Evolutionary conservation across 257 asterid species (phyloP).

Genomic region (Petunia axillaris): DNA sequence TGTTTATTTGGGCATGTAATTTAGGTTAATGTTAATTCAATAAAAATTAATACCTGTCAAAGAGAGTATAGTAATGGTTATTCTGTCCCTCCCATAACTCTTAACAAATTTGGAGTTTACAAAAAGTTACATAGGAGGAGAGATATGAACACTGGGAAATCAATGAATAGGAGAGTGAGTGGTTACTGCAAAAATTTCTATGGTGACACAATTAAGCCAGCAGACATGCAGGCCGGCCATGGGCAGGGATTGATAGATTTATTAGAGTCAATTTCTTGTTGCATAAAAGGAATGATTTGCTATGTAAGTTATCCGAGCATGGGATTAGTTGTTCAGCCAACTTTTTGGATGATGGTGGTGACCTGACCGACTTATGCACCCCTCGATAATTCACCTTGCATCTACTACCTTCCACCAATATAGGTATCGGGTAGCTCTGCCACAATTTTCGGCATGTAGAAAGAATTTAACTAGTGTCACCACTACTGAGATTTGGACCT

Average conservation of each 20-base stretch:
- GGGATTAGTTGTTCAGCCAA: constrained; percentile 1
- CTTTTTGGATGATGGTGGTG: neutral
- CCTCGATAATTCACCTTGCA: constrained; percentile 7
- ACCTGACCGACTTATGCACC: neutral
- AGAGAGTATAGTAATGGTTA: neutral
- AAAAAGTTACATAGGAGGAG: neutral
- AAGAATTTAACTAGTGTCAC: neutral
- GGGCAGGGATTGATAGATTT: constrained; percentile 1
- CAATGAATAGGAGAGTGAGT: neutral
- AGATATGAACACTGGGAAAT: neutral
- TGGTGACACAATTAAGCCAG: neutral
- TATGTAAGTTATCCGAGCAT: neutral
- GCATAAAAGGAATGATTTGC: neutral
- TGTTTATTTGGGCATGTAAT: constrained; percentile 8
- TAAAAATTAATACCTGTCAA: neutral
- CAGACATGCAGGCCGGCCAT: neutral
- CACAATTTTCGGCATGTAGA: neutral
- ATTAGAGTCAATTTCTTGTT: neutral
- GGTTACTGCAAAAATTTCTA: neutral
- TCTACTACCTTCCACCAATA: neutral
- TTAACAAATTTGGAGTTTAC: neutral
- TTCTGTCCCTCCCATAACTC: neutral
- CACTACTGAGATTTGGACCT: constrained; percentile 8
- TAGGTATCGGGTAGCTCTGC: neutral
- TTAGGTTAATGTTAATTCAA: neutral